Conservation (phyloP, 495 filamentous ascomycete genomes). For the Aspergillus homomorphus region DNA sequence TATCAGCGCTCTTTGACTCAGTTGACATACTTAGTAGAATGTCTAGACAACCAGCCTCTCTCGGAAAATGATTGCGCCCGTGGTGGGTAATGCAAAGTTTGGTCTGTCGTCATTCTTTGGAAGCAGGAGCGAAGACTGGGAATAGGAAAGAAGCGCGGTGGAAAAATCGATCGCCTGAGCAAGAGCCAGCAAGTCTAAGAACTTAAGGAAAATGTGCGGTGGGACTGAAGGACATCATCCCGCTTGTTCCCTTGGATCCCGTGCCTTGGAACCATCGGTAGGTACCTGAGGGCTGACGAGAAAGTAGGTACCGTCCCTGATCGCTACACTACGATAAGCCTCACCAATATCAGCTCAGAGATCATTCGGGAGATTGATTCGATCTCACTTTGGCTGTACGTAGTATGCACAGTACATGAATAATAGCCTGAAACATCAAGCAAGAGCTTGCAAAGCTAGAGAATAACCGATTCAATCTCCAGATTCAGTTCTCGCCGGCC, state of each 20-base stretch:
- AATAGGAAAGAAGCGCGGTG: background rate
- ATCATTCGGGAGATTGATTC: background rate
- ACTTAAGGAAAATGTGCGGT: background rate
- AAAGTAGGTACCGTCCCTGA: background rate
- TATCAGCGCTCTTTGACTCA: background rate
- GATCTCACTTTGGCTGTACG: background rate
- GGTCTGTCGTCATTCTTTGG: slow-evolving; percentile 2
- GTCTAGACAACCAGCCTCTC: background rate
- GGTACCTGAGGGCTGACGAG: background rate
- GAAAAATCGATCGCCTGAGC: background rate
- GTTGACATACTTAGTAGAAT: background rate
- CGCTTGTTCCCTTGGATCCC: slow-evolving; percentile 3
- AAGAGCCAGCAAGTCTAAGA: background rate
- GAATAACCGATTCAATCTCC: background rate
- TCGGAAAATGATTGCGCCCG: slow-evolving; percentile 1
- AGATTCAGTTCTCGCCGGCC: background rate
- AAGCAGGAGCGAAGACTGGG: background rate
- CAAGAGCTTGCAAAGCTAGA: background rate
- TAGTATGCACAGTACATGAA: too few species aligned
- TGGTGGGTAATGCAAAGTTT: background rate
- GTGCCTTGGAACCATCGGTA: slow-evolving; percentile 6
- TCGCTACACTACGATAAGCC: background rate
- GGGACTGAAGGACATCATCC: slow-evolving; percentile 1
- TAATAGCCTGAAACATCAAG: background rate
- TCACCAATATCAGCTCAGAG: background rate